Percentiles rank a stretch among this genome's conserved stretches.
Evolutionary conservation across 495 filamentous ascomycete genomes (phyloP).

Genomic region (Penicillium canescens): DNA sequence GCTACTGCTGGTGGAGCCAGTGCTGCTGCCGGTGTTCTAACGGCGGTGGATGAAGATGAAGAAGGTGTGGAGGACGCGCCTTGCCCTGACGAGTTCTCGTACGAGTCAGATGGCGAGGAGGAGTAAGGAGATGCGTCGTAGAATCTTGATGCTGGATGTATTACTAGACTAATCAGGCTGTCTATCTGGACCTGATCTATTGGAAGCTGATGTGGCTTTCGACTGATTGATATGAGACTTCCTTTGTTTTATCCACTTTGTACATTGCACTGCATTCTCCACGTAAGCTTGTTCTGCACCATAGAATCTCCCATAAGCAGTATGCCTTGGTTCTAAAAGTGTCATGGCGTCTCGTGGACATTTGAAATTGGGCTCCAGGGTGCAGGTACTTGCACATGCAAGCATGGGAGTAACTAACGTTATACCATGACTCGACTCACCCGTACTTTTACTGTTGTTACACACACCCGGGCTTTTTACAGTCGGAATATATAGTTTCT

Average conservation of each 20-base stretch:
- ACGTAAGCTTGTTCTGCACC: neutral
- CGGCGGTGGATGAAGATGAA: conserved; percentile 81
- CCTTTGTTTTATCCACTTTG: conserved; percentile 1
- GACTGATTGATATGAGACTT: conserved; percentile 13
- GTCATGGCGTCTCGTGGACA: neutral
- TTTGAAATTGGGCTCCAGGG: too few species aligned
- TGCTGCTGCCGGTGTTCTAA: conserved; percentile 72
- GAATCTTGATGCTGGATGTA: conserved; percentile 39
- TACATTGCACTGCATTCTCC: neutral
- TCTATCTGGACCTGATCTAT: conserved; percentile 26
- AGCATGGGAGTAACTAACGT: too few species aligned
- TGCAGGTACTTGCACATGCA: too few species aligned
- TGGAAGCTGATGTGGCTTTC: conserved; percentile 9
- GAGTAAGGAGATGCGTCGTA: conserved; percentile 42
- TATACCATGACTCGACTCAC: too few species aligned
- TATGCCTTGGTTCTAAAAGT: neutral
- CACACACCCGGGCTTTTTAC: too few species aligned
- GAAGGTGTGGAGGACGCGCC: conserved; percentile 80
- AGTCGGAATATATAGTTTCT: too few species aligned
- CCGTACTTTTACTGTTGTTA: too few species aligned
- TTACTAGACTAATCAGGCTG: conserved; percentile 46
- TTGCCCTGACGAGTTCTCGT: conserved; percentile 80
- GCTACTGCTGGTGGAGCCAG: conserved; percentile 33
- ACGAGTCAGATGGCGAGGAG: conserved; percentile 73
- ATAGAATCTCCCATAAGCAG: neutral